Evolutionary conservation across 2,329 filamentous ascomycete species (phyloP).

Genomic region (Colletotrichum sp.): DNA sequence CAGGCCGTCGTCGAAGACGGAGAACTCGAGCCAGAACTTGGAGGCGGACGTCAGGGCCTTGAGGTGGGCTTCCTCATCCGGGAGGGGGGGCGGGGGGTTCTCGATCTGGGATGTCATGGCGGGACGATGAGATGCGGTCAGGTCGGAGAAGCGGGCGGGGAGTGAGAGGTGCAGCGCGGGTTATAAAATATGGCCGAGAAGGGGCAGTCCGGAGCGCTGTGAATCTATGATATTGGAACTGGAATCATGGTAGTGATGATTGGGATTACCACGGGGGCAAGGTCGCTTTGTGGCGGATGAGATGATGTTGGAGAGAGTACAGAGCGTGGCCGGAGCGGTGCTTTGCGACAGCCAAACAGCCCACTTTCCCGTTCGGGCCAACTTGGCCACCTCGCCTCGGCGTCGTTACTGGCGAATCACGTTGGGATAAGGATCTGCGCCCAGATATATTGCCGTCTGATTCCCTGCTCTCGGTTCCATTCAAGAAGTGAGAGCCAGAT

Average conservation of each 20-base stretch:
- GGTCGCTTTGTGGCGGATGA: not conserved
- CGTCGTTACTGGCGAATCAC: not conserved
- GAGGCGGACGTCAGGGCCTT: conserved; percentile 23
- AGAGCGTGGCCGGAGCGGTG: not conserved
- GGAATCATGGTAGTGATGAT: not conserved
- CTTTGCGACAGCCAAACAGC: not conserved
- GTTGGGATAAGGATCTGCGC: not conserved
- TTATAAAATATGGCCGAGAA: not conserved
- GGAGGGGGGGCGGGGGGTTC: not conserved
- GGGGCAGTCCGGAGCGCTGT: not conserved
- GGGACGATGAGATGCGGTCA: not conserved
- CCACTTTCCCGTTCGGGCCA: conserved; percentile 12
- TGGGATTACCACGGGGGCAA: not conserved
- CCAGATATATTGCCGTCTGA: not conserved
- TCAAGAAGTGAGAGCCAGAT: not conserved
- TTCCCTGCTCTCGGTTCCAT: not conserved
- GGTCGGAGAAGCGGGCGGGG: not conserved
- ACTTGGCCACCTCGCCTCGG: conserved; percentile 9
- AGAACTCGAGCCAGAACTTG: conserved; percentile 52
- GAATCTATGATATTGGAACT: not conserved
- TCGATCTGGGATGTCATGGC: not conserved
- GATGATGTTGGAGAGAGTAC: not conserved
- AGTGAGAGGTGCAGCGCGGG: not conserved
- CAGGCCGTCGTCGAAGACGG: conserved; percentile 47
- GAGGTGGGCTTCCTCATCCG: conserved; percentile 4